Base-by-base conservation (phyloP, 2,329 filamentous ascomycete species). In the Thelonectria rubi region DNA sequence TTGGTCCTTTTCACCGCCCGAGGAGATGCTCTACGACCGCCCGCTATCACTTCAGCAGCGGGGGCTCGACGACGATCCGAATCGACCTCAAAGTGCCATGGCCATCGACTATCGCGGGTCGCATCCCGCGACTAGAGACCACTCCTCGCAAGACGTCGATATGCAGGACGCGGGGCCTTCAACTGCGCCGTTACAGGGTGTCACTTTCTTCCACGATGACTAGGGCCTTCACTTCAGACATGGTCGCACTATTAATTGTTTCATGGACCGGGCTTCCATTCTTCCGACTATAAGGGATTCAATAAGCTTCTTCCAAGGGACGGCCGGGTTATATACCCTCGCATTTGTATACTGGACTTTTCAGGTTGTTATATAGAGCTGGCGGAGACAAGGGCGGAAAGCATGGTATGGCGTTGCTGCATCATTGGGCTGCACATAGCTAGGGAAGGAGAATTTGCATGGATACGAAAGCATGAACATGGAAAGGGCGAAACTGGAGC, bases 1-100 rank as follows among this genome's bases (percentile, higher is more conserved):
- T 3, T 97, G 93, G 93, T 94, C 92, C 10, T 97, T 97, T 75
- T 93, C 94, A 4, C 94, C 94, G 14, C 92, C 93, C 0, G 90
- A 92, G 60, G 91, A 92, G 54, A 79, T 82, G 60, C 80, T 84
- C 20, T 82, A 81, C 62, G 86, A 88, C 52, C 77, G 81, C 10
- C 81, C 82, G 1, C 72, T 82, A n/a, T 82, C 82, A 34, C 74
- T 85, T 42, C 78, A 83, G 53, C 80, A 84, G 57, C 77, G 80
- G 40, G 73, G 79, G 2, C 69, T 81, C 15, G 82, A 86, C 51
- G 75, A 81, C 37, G 73, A 80, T 6, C 79, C 82, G 0, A 77
- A 74, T 53, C 79, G 83, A n/a, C 82, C 85, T 2, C 66, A 82
- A 66, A 87, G 83, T 58, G 83, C 84, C 3, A 79, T 83, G 73